Percentiles rank a stretch among this genome's conserved stretches.
These are phyloP conservation scores for Aspergillus quadricinctus DNA, from an alignment of 2,329 filamentous ascomycete genomes.

Conservation along the genomic window DNA sequence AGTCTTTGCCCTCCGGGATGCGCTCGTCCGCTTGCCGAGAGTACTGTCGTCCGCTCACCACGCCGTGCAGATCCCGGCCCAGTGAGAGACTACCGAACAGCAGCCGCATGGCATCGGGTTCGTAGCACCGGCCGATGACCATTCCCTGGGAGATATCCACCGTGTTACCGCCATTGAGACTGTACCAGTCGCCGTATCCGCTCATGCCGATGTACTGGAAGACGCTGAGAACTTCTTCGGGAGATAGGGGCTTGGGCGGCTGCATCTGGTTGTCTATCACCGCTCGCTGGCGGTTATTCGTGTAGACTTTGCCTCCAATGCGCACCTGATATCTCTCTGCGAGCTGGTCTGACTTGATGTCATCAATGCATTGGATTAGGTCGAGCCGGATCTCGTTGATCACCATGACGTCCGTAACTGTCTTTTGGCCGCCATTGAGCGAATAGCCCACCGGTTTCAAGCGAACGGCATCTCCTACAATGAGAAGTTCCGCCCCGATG, in stretches of 20 bases:
- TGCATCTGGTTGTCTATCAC: conserved; percentile 15
- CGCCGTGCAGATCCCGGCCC: conserved; percentile 43
- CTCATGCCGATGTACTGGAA: conserved; percentile 40
- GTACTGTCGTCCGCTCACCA: conserved; percentile 46
- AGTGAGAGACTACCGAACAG: conserved; percentile 42
- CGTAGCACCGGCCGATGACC: conserved; percentile 52
- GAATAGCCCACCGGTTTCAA: conserved; percentile 35
- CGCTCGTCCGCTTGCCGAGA: conserved; percentile 46
- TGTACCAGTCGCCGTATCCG: conserved; percentile 52
- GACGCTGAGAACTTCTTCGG: conserved; percentile 29
- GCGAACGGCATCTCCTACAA: conserved; percentile 52
- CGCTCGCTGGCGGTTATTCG: conserved; percentile 25
- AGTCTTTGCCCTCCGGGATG: conserved; percentile 43
- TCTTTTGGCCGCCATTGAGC: conserved; percentile 12
- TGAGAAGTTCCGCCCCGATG: conserved; percentile 53
- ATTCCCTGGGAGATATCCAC: conserved; percentile 48
- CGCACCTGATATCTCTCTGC: conserved; percentile 45
- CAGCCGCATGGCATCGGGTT: conserved; percentile 45
- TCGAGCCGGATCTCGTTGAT: conserved; percentile 51
- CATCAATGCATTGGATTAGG: conserved; percentile 46
- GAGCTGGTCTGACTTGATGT: conserved; percentile 44
- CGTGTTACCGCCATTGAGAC: conserved; percentile 39
- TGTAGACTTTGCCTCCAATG: conserved; percentile 49
- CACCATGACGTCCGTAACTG: conserved; percentile 48
- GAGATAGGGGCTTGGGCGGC: conserved; percentile 22